Evolutionary conservation across 208 protist species (phyloP).

Genomic region (Angomonas ambiguus): DNA sequence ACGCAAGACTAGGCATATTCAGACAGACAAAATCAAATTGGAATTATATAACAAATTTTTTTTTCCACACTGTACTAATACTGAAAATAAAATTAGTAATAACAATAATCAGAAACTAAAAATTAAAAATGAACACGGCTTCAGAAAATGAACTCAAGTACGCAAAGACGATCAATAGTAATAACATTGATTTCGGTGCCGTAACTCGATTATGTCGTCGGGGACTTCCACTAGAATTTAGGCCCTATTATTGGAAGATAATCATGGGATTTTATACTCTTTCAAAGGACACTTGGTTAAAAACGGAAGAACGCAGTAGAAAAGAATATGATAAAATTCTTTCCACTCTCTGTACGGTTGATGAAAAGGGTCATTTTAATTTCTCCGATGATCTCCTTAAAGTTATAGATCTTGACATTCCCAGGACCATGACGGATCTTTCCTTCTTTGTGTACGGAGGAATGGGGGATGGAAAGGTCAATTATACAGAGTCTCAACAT

Average conservation of each 20-base stretch:
- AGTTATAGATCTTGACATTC: slow-evolving; percentile 72
- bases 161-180: background rate
- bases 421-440: slow-evolving; percentile 76
- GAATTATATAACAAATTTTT: background rate
- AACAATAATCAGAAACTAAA: background rate
- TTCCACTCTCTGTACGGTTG: slow-evolving; percentile 16
- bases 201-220: slow-evolving; percentile 37
- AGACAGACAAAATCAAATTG: slow-evolving; percentile 1
- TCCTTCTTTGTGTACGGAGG: slow-evolving; percentile 48
- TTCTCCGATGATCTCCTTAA: background rate
- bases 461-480: background rate
- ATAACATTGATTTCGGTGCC: slow-evolving; percentile 25
- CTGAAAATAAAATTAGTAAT: background rate
- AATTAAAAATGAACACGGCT: background rate
- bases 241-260: slow-evolving; percentile 60
- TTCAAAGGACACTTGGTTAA: slow-evolving; percentile 22
- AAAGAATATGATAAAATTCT: slow-evolving; percentile 42
- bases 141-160: background rate
- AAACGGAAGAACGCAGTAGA: slow-evolving; percentile 22
- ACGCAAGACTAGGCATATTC: background rate
- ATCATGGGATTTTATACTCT: slow-evolving; percentile 69
- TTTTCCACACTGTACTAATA: slow-evolving; percentile 7
- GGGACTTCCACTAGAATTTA: slow-evolving; percentile 35
- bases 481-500: slow-evolving; percentile 50
- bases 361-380: slow-evolving; percentile 20